Evolutionary conservation across 2,329 filamentous ascomycete genomes (phyloP), one percentile per base, ranked within the genome.

Genomic region (Diaporthe sp.): DNA sequence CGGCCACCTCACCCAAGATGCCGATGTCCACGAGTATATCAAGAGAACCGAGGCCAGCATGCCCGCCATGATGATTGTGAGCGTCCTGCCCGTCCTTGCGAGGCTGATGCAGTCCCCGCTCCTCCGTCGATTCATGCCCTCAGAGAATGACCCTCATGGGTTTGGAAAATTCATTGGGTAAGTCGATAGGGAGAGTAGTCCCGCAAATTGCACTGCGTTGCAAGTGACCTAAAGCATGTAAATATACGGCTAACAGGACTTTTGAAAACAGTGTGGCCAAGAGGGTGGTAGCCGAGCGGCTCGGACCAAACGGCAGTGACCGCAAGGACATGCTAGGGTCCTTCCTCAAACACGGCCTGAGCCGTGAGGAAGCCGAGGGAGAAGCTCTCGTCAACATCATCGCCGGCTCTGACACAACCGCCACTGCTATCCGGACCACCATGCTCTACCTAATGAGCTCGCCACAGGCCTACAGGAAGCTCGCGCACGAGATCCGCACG

Each of bases 391-490:
- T 84, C 74, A 82, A 85, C 71, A 82, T 85, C 77, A 83, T 87
- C 3, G 87, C 87, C 4, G 88, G 88, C 7, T 87, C 86, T 5
- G 88, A 90, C 75, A 89, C 86, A n/a, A 88, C 87, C 0, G 85
- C 88, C 0, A 87, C 85, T 2, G 83, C 85, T 3, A 82, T 89
- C 7, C 84, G 88, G 7, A 82, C 85, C 47, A 87, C 84, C 13
- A 74, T 89, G 71, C 83, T 89, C 55, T 85, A 87, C 77, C 80
- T 89, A 75, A 84, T 85, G 50, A 87, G 84, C 28, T 84, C 83
- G 40, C 87, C 86, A 0, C 81, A 81, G 5, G 82, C 86, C 0
- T 84, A 86, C 71, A 74, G 77, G 15, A 83, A 83, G 35, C 79
- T 89, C 0, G 83, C 85, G 35, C 78, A 78, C 1, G 88, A 89